phyloP scores from a whole-genome alignment of 768 basidiomycete genomes.

The Tulasnella sp. region DNA sequence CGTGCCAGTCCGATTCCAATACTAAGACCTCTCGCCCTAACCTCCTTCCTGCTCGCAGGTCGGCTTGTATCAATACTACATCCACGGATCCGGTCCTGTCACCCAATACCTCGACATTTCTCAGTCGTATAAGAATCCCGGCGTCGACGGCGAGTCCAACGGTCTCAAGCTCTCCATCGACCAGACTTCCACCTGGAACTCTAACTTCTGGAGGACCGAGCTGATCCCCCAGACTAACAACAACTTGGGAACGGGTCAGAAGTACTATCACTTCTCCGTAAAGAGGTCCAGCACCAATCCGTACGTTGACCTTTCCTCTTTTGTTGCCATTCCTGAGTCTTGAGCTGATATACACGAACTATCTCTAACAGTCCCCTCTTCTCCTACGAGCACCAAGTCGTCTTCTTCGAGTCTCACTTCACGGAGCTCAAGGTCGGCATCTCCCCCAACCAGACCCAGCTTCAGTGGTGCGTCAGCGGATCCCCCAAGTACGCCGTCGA shows the following conservation, averaged over 20 bases:
- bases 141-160: conserved; percentile 53
- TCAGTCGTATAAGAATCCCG: conserved; percentile 62
- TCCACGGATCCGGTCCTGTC: conserved; percentile 58
- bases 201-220: conserved; percentile 38
- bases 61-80: conserved; percentile 44
- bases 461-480: conserved; percentile 58
- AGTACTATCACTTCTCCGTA: conserved; percentile 67
- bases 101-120: conserved; percentile 58
- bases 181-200: conserved; percentile 26
- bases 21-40: background rate
- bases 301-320: too few species aligned
- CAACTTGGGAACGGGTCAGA: conserved; percentile 60
- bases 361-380: too few species aligned
- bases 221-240: conserved; percentile 51
- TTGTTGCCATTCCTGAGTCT: too few species aligned
- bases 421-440: conserved; percentile 67
- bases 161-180: conserved; percentile 59
- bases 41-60: background rate
- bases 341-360: too few species aligned
- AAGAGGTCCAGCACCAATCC: conserved; percentile 53
- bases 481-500: conserved; percentile 56
- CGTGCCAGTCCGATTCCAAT: conserved; percentile 39
- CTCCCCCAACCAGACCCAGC: conserved; percentile 52
- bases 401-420: conserved; percentile 59
- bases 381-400: conserved; percentile 61